Percentiles rank a stretch among this genome's conserved stretches.
These are phyloP conservation scores for Fusarium continuum DNA, from an alignment of 2,329 filamentous ascomycete species.

Conservation along the genomic window DNA sequence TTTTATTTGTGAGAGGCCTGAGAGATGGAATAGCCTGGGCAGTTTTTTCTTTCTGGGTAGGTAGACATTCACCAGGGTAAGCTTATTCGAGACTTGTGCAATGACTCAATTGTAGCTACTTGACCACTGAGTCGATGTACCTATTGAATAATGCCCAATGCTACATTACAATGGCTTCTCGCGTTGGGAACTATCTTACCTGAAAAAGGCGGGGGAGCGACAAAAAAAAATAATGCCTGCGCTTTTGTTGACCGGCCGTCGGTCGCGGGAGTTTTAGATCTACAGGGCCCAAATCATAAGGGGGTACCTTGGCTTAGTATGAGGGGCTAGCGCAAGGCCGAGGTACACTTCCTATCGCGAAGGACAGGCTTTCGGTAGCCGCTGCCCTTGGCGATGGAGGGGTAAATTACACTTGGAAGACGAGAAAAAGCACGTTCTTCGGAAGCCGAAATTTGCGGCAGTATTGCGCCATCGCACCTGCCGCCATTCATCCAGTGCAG, in stretches of 20 bases:
- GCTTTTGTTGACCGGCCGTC: conserved; percentile 35
- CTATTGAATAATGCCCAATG: conserved; percentile 15
- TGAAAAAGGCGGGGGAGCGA: conserved; percentile 8
- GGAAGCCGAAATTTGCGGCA: conserved; percentile 25
- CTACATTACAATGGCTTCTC: conserved; percentile 10
- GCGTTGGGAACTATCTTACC: neutral
- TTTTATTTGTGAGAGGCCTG: conserved; percentile 21
- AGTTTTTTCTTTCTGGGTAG: conserved; percentile 5
- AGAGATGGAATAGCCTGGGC: conserved; percentile 9
- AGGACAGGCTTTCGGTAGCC: conserved; percentile 30
- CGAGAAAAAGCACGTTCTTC: conserved; percentile 24
- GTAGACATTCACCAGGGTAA: neutral
- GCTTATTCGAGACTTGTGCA: conserved; percentile 17
- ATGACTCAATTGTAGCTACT: conserved; percentile 3
- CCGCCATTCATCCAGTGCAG: conserved; percentile 7
- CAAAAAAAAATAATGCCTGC: conserved; percentile 14
- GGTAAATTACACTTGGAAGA: conserved; percentile 35
- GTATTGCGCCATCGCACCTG: conserved; percentile 43
- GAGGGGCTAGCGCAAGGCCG: neutral
- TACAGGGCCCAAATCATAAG: conserved; percentile 26
- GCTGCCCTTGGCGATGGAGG: conserved; percentile 31
- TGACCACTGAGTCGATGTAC: conserved; percentile 4
- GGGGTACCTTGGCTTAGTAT: conserved; percentile 22
- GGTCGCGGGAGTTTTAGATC: conserved; percentile 24
- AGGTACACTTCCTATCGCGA: conserved; percentile 34